Conservation (phyloP, 2,329 filamentous ascomycete genomes). For the Colletotrichum sp. region DNA sequence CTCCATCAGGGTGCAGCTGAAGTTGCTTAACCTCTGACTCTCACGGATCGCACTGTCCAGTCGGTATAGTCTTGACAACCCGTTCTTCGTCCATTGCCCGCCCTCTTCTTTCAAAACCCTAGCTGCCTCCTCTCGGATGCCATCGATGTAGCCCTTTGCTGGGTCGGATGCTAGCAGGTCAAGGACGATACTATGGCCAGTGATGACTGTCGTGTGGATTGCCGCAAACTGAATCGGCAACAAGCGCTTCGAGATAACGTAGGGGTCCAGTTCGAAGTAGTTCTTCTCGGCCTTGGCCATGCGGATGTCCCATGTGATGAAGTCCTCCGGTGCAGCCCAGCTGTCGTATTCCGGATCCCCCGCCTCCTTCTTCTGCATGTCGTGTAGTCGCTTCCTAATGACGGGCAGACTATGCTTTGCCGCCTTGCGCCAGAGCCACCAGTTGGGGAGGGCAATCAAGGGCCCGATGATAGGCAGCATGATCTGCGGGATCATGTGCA, state of each 20-base stretch:
- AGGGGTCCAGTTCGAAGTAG: constrained; percentile 47
- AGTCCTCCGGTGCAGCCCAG: constrained; percentile 57
- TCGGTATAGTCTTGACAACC: constrained; percentile 45
- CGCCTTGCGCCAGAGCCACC: constrained; percentile 50
- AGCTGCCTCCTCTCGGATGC: constrained; percentile 48
- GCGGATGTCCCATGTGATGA: constrained; percentile 62
- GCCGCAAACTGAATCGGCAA: constrained; percentile 63
- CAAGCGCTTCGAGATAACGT: constrained; percentile 54
- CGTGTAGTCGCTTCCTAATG: constrained; percentile 53
- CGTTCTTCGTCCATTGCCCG: constrained; percentile 51
- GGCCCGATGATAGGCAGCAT: constrained; percentile 55
- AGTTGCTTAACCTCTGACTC: constrained; percentile 54
- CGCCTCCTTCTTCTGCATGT: constrained; percentile 46
- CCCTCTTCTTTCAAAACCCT: constrained; percentile 36
- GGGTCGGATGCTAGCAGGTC: constrained; percentile 49
- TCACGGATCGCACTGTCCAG: constrained; percentile 60
- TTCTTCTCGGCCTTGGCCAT: constrained; percentile 51
- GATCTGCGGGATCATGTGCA: constrained; percentile 50
- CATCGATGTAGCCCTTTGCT: constrained; percentile 36
- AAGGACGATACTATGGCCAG: constrained; percentile 50
- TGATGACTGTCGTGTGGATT: constrained; percentile 63
- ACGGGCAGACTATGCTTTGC: constrained; percentile 48
- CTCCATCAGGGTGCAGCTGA: constrained; percentile 49
- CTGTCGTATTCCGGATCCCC: constrained; percentile 44
- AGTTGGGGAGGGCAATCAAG: constrained; percentile 49